Evolutionary conservation across 208 protist species (phyloP), one percentile per base, ranked within the genome.

Genomic region (Novymonas esmeraldas): DNA sequence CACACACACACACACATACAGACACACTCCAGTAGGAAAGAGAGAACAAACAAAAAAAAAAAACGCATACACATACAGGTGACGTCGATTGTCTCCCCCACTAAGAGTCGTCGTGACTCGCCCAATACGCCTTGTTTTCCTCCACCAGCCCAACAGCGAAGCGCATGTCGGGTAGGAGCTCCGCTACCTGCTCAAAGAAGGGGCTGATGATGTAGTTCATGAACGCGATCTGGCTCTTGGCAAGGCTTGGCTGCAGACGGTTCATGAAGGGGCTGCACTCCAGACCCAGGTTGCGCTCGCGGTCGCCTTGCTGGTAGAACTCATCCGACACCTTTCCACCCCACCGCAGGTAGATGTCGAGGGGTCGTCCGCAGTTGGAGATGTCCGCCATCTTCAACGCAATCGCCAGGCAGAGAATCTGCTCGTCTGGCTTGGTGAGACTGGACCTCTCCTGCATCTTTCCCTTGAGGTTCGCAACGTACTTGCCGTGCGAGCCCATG

Each of bases 301-400:
- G 81, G 65, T 98, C 95, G 50, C 97, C 98, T 69, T 97, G 92
- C 61, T 89, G 82, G 60, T 93, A 97, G 69, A 98, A 98, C 76
- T 99, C 98, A 34, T 97, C 83, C 33, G 88, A 93, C 36, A 98
- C 80, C 45, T 90, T 89, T 14, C 74, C 63, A 56, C 92, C 88
- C 96, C 97, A 99, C 18, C 79, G 80, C 26, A 97, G 76, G 69
- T 92, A 97, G 20, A 97, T 80, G n/a, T 91, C 78, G 44, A 85
- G 70, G 2, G 90, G 87, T 11, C 96, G 87, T 3, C 92, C 84
- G 62, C 93, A 95, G 66, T 99, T 98, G 34, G 89, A 97, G 44
- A 98, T 95, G 71, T 99, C 97, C 22, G 97, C 93, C 81, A 97
- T 90, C 70, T 99, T 98, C 3, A 99, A 65, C 9, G 91, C 81